Evolutionary conservation across 164 flowering plant species (phyloP).

Genomic region (Liquidambar formosana): DNA sequence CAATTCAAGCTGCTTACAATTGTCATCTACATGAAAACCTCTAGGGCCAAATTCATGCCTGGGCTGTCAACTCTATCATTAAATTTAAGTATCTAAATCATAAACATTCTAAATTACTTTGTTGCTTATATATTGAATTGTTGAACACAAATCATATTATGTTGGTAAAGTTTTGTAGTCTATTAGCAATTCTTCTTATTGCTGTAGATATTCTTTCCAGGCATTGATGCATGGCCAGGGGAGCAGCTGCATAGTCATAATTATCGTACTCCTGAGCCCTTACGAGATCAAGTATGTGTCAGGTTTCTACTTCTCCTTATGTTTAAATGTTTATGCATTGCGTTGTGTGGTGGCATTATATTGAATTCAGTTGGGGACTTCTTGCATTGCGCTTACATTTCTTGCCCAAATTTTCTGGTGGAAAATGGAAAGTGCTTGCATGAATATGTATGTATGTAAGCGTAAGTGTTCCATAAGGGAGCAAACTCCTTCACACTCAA

Average conservation of each 20-base stretch:
- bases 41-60: too few species aligned
- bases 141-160: background rate
- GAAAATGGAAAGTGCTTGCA: too few species aligned
- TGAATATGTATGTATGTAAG: too few species aligned
- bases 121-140: background rate
- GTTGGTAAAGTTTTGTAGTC: too few species aligned
- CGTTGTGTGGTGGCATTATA: background rate
- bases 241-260: conserved; percentile 92
- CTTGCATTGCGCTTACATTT: too few species aligned
- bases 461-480: too few species aligned
- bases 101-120: too few species aligned
- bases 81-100: background rate
- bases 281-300: conserved; percentile 58
- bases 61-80: background rate
- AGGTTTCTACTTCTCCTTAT: background rate
- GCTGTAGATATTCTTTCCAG: conserved; percentile 29
- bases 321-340: background rate
- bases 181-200: background rate
- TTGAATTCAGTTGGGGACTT: background rate
- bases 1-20: too few species aligned
- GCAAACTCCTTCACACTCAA: too few species aligned
- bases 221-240: conserved; percentile 79
- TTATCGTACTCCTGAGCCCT: conserved; percentile 78
- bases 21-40: too few species aligned
- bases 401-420: too few species aligned